Percentiles rank a stretch among this genome's conserved stretches.
These are phyloP conservation scores for Fusarium humuli DNA, from an alignment of 2,329 filamentous ascomycete species.

Conservation along the genomic window DNA sequence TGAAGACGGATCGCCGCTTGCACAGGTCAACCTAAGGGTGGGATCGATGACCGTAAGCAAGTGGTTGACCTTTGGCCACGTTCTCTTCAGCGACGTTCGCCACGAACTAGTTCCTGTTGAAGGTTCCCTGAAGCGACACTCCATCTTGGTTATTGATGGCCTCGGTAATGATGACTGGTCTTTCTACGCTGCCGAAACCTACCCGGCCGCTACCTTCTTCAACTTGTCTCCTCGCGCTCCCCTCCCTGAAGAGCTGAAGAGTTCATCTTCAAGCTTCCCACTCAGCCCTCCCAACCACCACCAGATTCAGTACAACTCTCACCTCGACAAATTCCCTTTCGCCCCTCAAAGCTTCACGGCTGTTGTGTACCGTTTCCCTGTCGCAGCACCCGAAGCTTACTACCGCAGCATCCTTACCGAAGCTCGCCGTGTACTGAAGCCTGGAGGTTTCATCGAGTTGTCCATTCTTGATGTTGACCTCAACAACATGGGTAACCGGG, in stretches of 20 bases:
- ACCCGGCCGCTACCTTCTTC: conserved; percentile 79
- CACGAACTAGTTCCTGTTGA: conserved; percentile 70
- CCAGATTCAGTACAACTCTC: conserved; percentile 75
- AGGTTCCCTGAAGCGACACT: conserved; percentile 60
- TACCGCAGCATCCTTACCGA: conserved; percentile 80
- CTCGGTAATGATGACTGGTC: conserved; percentile 92
- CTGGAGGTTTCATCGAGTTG: conserved; percentile 82
- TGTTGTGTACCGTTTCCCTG: conserved; percentile 81
- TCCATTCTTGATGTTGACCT: conserved; percentile 83
- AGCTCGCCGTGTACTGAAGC: conserved; percentile 80
- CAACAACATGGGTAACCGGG: conserved; percentile 82
- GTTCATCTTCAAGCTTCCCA: conserved; percentile 60
- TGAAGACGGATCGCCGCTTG: conserved; percentile 71
- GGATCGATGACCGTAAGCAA: conserved; percentile 88
- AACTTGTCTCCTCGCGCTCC: conserved; percentile 74
- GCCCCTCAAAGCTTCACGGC: conserved; percentile 79
- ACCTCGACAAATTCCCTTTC: conserved; percentile 78
- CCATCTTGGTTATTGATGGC: conserved; percentile 82
- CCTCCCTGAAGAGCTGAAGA: conserved; percentile 58
- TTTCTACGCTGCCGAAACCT: conserved; percentile 85
- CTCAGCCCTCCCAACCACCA: conserved; percentile 76
- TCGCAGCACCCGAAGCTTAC: conserved; percentile 73
- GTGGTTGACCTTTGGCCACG: conserved; percentile 86
- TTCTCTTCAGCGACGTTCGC: conserved; percentile 83
- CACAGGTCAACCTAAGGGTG: conserved; percentile 80